Evolutionary conservation across 768 basidiomycete species (phyloP).

Genomic region (Hebeloma cylindrosporum): DNA sequence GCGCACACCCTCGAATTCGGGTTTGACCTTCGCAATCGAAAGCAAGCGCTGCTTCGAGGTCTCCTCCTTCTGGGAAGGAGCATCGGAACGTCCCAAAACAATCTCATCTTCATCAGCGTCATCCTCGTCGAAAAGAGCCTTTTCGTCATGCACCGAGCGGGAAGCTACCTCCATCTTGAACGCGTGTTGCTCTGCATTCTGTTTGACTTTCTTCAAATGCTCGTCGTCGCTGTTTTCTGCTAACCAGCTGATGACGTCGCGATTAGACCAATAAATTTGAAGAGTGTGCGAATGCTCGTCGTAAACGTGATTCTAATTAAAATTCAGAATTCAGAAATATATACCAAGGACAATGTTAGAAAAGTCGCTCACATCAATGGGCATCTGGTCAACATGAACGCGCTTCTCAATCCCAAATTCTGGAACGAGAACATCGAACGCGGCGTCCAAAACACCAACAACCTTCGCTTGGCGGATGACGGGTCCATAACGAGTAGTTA

Average conservation of each 20-base stretch:
- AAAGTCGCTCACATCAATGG: conserved; percentile 73
- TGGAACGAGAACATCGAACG: conserved; percentile 93
- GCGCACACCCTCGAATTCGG: conserved; percentile 83
- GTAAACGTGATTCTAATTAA: conserved; percentile 82
- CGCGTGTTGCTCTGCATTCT: conserved; percentile 88
- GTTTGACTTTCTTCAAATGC: conserved; percentile 91
- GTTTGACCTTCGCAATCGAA: conserved; percentile 73
- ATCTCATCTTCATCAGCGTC: conserved; percentile 83
- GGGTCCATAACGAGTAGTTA: conserved; percentile 93
- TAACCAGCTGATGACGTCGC: conserved; percentile 93
- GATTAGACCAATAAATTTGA: conserved; percentile 94
- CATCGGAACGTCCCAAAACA: conserved; percentile 62
- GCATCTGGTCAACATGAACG: conserved; percentile 99
- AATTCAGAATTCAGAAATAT: conserved; percentile 17
- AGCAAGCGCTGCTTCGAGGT: conserved; percentile 76
- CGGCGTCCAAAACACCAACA: conserved; percentile 93
- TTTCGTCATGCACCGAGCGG: conserved; percentile 83
- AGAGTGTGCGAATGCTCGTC: conserved; percentile 93
- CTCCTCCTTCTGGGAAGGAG: conserved; percentile 40
- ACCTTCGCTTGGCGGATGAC: conserved; percentile 95
- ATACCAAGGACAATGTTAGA: not conserved
- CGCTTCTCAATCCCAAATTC: conserved; percentile 99
- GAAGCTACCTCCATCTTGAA: conserved; percentile 90
- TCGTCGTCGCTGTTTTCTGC: conserved; percentile 96
- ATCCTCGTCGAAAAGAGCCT: conserved; percentile 86